These are phyloP conservation scores for Diaporthe ampelina DNA, from an alignment of 2,329 filamentous ascomycete genomes.

Conservation along the genomic window DNA sequence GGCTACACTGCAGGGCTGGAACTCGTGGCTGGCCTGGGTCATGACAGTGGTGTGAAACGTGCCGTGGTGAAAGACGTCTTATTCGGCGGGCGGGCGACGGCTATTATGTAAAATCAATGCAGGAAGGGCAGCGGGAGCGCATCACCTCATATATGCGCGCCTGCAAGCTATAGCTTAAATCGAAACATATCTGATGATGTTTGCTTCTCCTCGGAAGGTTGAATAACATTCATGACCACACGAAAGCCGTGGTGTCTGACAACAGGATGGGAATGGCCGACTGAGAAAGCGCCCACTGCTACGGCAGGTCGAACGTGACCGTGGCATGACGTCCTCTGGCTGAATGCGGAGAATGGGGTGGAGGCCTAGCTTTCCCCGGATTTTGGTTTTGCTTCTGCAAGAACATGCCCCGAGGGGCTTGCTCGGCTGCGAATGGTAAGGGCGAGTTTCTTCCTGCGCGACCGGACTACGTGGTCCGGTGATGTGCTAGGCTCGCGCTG, in stretches of 20 bases:
- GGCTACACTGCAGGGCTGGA: background rate
- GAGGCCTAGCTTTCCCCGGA: constrained; percentile 19
- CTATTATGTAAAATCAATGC: constrained; percentile 38
- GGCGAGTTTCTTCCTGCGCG: background rate
- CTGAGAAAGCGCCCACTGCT: background rate
- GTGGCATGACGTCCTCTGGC: constrained; percentile 23
- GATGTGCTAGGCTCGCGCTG: background rate
- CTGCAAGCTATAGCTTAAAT: constrained; percentile 1
- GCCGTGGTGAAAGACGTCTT: background rate
- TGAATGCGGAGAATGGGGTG: constrained; percentile 3
- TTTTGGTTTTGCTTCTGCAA: constrained; percentile 24
- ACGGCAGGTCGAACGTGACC: background rate
- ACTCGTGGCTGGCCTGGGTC: constrained; percentile 9
- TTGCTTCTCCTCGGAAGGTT: constrained; percentile 30
- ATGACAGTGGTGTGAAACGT: constrained; percentile 24
- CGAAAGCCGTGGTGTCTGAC: background rate
- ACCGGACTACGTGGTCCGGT: constrained; percentile 7
- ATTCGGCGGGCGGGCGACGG: constrained; percentile 13
- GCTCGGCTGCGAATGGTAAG: constrained; percentile 13
- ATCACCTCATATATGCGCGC: constrained; percentile 29
- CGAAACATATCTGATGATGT: constrained; percentile 7
- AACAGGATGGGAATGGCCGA: background rate
- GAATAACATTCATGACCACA: background rate
- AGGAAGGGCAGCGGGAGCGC: constrained; percentile 7
- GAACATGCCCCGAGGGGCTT: constrained; percentile 4